phyloP scores from a whole-genome alignment of 2,329 filamentous ascomycete species.

The Neurospora sp. region DNA sequence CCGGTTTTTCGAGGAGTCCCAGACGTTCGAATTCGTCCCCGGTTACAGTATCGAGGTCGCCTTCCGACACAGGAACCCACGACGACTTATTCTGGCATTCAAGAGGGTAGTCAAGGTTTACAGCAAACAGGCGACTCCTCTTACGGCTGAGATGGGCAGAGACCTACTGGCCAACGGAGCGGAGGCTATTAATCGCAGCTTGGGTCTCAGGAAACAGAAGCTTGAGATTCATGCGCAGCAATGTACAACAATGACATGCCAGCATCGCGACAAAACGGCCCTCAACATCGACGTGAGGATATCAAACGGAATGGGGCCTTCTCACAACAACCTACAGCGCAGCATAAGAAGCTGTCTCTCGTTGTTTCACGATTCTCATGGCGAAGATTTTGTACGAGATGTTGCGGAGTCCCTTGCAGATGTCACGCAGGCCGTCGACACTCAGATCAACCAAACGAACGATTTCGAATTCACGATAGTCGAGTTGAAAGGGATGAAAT shows the following conservation, averaged over 20 bases:
- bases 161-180: conserved; percentile 36
- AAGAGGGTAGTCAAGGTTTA: conserved; percentile 31
- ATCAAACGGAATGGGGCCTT: conserved; percentile 39
- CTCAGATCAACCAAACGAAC: conserved; percentile 29
- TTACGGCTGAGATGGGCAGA: conserved; percentile 36
- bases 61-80: conserved; percentile 31
- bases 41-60: conserved; percentile 39
- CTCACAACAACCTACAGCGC: conserved; percentile 33
- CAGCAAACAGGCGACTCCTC: conserved; percentile 37
- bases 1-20: conserved; percentile 33
- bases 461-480: conserved; percentile 39
- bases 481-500: conserved; percentile 35
- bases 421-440: conserved; percentile 32
- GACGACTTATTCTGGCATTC: conserved; percentile 25
- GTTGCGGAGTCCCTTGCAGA: conserved; percentile 28
- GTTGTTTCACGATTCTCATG: conserved; percentile 34
- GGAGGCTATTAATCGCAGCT: conserved; percentile 29
- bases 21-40: conserved; percentile 35
- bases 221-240: conserved; percentile 30
- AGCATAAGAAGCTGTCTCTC: conserved; percentile 32
- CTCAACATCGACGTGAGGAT: conserved; percentile 36
- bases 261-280: conserved; percentile 32
- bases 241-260: conserved; percentile 28
- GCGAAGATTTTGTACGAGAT: conserved; percentile 31
- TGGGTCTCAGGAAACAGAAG: conserved; percentile 30